Conservation (phyloP, 352 stramenopile species). For the Pythium phragmiticola region DNA sequence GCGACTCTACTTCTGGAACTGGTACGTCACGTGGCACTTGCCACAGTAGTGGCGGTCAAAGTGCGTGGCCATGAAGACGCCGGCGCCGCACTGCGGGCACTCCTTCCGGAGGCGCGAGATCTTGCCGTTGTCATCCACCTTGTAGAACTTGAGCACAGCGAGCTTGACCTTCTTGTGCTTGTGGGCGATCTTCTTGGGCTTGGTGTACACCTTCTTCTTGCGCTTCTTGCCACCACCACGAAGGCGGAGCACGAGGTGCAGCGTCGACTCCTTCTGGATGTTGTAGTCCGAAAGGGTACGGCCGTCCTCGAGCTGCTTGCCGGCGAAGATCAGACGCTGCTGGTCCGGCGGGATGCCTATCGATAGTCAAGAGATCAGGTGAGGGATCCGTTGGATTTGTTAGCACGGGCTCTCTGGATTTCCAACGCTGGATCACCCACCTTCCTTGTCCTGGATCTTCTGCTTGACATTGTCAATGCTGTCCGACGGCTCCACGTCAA, state of each 20-base stretch:
- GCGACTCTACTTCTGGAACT: conserved; percentile 63
- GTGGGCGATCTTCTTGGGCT: conserved; percentile 99
- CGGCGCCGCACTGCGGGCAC: conserved; percentile 95
- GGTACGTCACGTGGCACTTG: conserved; percentile 98
- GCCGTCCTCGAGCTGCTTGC: conserved; percentile 34
- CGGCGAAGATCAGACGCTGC: conserved; percentile 64
- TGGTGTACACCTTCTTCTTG: conserved; percentile 99
- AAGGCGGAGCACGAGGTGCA: conserved; percentile 96
- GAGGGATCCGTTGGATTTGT: no score
- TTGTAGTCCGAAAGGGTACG: conserved; percentile 34
- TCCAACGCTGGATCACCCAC: conserved; percentile 27
- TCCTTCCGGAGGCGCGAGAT: conserved; percentile 98
- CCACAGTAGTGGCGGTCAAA: conserved; percentile 99
- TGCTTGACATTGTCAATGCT: conserved; percentile 99
- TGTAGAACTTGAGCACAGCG: conserved; percentile 97
- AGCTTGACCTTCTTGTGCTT: conserved; percentile 98
- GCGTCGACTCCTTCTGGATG: conserved; percentile 88
- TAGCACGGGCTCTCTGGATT: neutral
- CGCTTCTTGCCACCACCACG: conserved; percentile 97
- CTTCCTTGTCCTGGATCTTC: conserved; percentile 99
- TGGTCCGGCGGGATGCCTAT: conserved; percentile 92
- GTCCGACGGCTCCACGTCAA: conserved; percentile 99
- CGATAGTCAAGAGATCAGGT: conserved; percentile 3
- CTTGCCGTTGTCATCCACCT: conserved; percentile 95
- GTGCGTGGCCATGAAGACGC: conserved; percentile 99